These are phyloP conservation scores for Aspergillus luchuensis DNA, from an alignment of 2,329 filamentous ascomycete species.

Conservation along the genomic window DNA sequence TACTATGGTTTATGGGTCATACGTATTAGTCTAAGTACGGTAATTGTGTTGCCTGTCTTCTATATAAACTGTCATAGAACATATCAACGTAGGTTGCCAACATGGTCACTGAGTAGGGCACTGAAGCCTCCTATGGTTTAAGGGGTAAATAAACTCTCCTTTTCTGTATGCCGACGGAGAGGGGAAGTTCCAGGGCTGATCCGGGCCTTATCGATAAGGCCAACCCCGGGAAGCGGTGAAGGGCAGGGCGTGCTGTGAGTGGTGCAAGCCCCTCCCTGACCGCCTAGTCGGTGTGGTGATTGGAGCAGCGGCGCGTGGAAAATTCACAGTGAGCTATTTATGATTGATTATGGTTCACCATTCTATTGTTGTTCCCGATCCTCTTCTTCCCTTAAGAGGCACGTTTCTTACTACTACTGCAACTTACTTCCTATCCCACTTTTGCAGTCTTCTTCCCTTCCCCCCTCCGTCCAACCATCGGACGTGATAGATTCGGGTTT, in stretches of 20 bases:
- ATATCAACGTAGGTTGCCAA: no score
- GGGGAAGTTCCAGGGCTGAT: neutral
- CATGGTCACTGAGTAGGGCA: neutral
- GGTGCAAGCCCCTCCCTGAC: neutral
- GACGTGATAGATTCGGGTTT: neutral
- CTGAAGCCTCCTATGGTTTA: neutral
- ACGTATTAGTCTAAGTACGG: no score
- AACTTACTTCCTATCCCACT: neutral
- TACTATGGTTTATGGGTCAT: no score
- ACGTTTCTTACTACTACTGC: neutral
- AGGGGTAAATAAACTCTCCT: neutral
- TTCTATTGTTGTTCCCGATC: conserved; percentile 11
- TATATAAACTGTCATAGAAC: no score
- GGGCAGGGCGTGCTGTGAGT: neutral
- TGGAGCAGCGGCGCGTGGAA: conserved; percentile 29
- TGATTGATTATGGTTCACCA: conserved; percentile 1
- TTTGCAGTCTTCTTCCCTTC: neutral
- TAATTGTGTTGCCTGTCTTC: no score
- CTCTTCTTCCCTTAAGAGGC: conserved; percentile 9
- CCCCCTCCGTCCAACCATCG: neutral
- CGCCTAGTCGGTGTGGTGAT: conserved; percentile 27
- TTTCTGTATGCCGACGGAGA: neutral
- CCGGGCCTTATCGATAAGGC: conserved; percentile 6
- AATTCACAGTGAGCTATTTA: conserved; percentile 16
- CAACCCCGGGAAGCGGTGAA: conserved; percentile 6